Evolutionary conservation across 805 yeast species (phyloP), one percentile per base, ranked within the genome.

Genomic region (Teunomyces cretensis): DNA sequence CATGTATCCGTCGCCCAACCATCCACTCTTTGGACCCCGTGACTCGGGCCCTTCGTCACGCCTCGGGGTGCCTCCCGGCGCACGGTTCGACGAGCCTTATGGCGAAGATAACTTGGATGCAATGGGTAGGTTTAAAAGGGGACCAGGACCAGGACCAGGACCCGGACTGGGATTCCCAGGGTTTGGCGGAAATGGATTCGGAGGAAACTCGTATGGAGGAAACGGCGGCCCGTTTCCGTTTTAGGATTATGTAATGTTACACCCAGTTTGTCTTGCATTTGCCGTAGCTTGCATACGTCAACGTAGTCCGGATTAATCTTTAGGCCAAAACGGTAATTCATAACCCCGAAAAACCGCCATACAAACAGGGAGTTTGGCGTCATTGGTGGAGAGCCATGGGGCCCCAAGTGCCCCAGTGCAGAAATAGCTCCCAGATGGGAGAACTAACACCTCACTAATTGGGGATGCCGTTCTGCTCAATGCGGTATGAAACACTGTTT

Each of bases 41-140:
- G 22, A 6, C 4, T 42, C 47, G n/a, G 66, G 65, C 3, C 50
- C 53, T 35, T 51, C 67, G 4, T 53, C 67, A 1, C 57, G 70
- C 12, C 45, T 56, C 28, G 71, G 74, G 2, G 65, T 62, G 33
- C 74, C 75, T 3, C 73, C 74, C 0, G 81, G 81, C 4, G 76
- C 81, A 5, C 54, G 83, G 28, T 77, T 60, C 50, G 83, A 78
- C 52, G 81, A 78, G 45, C 84, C 84, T 0, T 54, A 67, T 39
- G 61, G 71, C 13, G 74, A 68, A 19, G 78, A 74, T 33, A 72
- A 74, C 51, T 45, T 75, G 46, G 75, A 72, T 33, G 57, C 66
- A 30, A 44, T 72, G 44, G 80, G 81, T 1, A 58, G 57, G 22
- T 17, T 35, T 41, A 80, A 81, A 0, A 61, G 73, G 9, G 41